Evolutionary conservation across 352 stramenopile genomes (phyloP), one percentile per base, ranked within the genome.

Genomic region (Phytophthora lateralis): DNA sequence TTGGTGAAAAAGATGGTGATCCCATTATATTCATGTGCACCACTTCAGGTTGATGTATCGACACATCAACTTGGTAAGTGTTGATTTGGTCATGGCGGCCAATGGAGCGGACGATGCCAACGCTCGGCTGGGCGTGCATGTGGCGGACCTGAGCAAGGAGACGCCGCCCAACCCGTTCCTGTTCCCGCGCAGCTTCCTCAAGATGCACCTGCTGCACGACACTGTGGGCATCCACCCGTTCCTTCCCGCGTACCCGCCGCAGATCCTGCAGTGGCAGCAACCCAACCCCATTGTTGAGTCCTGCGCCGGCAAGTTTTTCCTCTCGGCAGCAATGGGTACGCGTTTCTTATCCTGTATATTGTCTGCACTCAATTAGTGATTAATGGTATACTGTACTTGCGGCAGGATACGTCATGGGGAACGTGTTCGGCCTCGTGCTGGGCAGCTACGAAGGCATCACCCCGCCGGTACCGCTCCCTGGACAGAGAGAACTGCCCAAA

Each of bases 401-500:
- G n/a, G 14, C 35, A 95, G 85, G 85, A 0, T 95, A 92, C 60
- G 76, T 69, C 11, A 91, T 95, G 79, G 85, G 85, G 49, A 90
- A 90, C 46, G 46, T 89, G 2, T 93, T 95, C 51, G 85, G 85
- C 6, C 62, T 90, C 1, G 78, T 95, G 45, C 67, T 95, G 46
- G 85, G 85, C 51, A 93, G 83, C 61, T 95, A 95, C 68, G 85
- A 95, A 78, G 80, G 83, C 29, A 95, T 95, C 64, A 91, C 85
- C 44, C 85, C 85, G 18, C 85, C 85, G 3, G 76, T 95, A 34
- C 83, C 83, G 14, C 65, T 95, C 18, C 85, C 85, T 6, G 85
- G 85, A n/a, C 85, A 95, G 63, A 71, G 85, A 37, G 85, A 91
- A 29, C 55, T 91, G 45, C 85, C 85, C 6, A 93, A 93, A 70